Conservation (phyloP, 2,329 filamentous ascomycete genomes). For the Claviceps sp. region DNA sequence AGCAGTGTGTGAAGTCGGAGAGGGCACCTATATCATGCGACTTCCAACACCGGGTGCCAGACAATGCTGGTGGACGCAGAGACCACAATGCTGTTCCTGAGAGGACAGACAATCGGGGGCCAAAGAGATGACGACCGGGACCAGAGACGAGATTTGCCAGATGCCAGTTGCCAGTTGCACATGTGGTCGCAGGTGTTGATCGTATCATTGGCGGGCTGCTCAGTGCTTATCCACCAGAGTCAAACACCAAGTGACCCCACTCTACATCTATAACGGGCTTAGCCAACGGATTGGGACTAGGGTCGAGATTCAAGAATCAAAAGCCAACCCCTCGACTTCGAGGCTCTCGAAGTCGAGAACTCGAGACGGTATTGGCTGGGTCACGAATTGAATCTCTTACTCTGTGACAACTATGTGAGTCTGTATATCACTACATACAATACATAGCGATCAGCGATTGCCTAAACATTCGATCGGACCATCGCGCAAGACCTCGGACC, state of each 20-base stretch:
- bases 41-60: slow-evolving; percentile 1
- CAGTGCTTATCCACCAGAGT: background rate
- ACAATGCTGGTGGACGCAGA: background rate
- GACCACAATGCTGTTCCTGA: background rate
- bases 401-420: no score
- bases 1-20: slow-evolving; percentile 7
- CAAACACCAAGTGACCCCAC: no score
- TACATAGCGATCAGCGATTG: background rate
- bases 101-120: background rate
- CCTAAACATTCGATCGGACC: background rate
- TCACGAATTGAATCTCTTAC: no score
- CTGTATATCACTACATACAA: background rate
- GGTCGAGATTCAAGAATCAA: no score
- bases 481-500: background rate
- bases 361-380: no score
- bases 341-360: no score
- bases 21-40: slow-evolving; percentile 10
- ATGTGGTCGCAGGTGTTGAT: background rate
- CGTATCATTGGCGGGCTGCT: background rate
- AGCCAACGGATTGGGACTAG: no score
- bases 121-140: background rate
- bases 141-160: background rate
- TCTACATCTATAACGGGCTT: no score
- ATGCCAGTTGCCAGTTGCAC: background rate
- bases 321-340: no score